These are phyloP conservation scores for Trichoderma polysporum DNA, from an alignment of 2,329 filamentous ascomycete species.

Conservation along the genomic window DNA sequence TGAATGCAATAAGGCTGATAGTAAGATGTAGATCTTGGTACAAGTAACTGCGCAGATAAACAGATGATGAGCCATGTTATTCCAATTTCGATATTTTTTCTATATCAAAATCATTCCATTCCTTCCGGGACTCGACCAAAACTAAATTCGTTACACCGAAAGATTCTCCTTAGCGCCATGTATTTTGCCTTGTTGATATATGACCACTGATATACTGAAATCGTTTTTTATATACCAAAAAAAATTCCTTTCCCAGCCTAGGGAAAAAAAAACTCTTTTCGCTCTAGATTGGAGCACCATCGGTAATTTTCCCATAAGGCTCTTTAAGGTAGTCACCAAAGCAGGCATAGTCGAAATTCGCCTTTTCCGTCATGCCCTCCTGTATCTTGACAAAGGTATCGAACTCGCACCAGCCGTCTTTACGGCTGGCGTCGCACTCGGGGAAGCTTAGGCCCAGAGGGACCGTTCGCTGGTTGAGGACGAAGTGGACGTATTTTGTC, in stretches of 20 bases:
- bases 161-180: neutral
- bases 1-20: neutral
- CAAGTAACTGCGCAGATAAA: neutral
- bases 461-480: slow-evolving; percentile 72
- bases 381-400: slow-evolving; percentile 65
- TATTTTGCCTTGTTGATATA: neutral
- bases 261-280: neutral
- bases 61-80: neutral
- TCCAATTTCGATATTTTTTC: neutral
- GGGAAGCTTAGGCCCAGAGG: slow-evolving; percentile 66
- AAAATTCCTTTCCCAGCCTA: neutral
- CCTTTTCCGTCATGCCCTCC: slow-evolving; percentile 55
- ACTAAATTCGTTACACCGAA: neutral
- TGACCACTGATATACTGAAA: neutral
- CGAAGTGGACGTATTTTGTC: slow-evolving; percentile 71
- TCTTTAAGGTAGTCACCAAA: slow-evolving; percentile 51
- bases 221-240: neutral
- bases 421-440: slow-evolving; percentile 59
- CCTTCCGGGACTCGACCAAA: neutral
- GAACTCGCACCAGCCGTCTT: slow-evolving; percentile 77
- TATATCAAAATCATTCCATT: neutral
- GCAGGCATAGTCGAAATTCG: slow-evolving; percentile 65
- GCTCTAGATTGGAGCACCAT: slow-evolving; percentile 36
- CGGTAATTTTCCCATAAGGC: slow-evolving; percentile 41
- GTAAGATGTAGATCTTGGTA: neutral